Evolutionary conservation across 75 land plant genomes (phyloP).

Genomic region (Ceratopteris richardii): DNA sequence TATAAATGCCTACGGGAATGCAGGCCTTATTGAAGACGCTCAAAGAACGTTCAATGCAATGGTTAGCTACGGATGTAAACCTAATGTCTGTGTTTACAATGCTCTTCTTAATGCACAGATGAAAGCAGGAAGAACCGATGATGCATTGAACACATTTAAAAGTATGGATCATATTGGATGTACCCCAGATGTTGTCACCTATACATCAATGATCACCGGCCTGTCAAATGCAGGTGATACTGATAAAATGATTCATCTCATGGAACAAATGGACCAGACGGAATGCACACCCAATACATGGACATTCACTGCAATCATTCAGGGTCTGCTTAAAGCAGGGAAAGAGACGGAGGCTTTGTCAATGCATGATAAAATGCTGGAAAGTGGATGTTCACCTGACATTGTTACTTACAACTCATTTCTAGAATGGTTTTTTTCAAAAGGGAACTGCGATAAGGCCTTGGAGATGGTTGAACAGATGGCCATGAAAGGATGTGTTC

Average conservation of each 20-base stretch:
- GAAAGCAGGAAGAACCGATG: constrained; percentile 40
- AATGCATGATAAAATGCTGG: constrained; percentile 37
- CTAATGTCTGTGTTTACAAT: constrained; percentile 52
- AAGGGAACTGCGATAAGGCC: constrained; percentile 32
- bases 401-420: constrained; percentile 46
- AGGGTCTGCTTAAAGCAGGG: constrained; percentile 30
- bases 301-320: constrained; percentile 44
- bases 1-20: background rate
- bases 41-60: constrained; percentile 46
- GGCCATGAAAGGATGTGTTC: constrained; percentile 43
- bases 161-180: constrained; percentile 52
- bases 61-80: constrained; percentile 27
- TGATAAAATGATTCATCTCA: constrained; percentile 46
- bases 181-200: constrained; percentile 56
- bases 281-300: constrained; percentile 49
- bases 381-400: constrained; percentile 36
- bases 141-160: constrained; percentile 48
- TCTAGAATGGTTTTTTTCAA: constrained; percentile 40
- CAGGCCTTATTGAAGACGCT: constrained; percentile 19
- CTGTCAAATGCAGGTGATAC: constrained; percentile 50
- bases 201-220: constrained; percentile 47
- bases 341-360: constrained; percentile 41
- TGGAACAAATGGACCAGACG: constrained; percentile 42
- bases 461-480: constrained; percentile 31
- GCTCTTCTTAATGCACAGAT: constrained; percentile 56